Percentiles rank a stretch among this genome's conserved stretches.
Conservation (phyloP, 805 yeast species). For the Candida tibetensis region DNA sequence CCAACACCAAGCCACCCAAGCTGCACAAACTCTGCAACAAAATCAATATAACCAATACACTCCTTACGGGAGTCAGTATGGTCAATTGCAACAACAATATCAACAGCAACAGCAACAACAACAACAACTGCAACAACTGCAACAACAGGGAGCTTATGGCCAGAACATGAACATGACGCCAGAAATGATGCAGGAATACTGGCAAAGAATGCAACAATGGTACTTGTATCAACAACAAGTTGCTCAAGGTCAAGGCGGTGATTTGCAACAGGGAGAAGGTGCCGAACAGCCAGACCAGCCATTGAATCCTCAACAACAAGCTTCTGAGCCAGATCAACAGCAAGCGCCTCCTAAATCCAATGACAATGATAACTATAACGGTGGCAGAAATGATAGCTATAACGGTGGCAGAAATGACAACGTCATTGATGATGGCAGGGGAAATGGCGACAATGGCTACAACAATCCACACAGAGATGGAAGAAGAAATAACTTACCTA, state of each 20-base stretch:
- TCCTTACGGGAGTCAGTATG: slow-evolving; percentile 26
- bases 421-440: slow-evolving; percentile 11
- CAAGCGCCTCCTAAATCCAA: not conserved
- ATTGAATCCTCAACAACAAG: slow-evolving; percentile 44
- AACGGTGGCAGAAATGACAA: slow-evolving; percentile 19
- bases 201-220: slow-evolving; percentile 66
- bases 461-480: slow-evolving; percentile 20
- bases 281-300: slow-evolving; percentile 34
- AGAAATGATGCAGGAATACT: slow-evolving; percentile 62
- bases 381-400: slow-evolving; percentile 15
- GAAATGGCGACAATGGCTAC: not conserved
- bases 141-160: slow-evolving; percentile 21
- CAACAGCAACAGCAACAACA: slow-evolving; percentile 15
- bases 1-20: slow-evolving; percentile 49
- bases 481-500: slow-evolving; percentile 42
- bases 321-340: slow-evolving; percentile 7
- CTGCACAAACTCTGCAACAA: slow-evolving; percentile 18
- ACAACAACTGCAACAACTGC: slow-evolving; percentile 13
- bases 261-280: slow-evolving; percentile 16
- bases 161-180: slow-evolving; percentile 33
- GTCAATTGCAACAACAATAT: slow-evolving; percentile 21
- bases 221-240: slow-evolving; percentile 58
- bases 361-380: slow-evolving; percentile 18
- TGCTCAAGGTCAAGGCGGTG: slow-evolving; percentile 22
- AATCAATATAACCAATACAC: slow-evolving; percentile 26